Base-by-base conservation (phyloP, 2,329 filamentous ascomycete genomes). In the Cylindrodendrum hubeiense region DNA sequence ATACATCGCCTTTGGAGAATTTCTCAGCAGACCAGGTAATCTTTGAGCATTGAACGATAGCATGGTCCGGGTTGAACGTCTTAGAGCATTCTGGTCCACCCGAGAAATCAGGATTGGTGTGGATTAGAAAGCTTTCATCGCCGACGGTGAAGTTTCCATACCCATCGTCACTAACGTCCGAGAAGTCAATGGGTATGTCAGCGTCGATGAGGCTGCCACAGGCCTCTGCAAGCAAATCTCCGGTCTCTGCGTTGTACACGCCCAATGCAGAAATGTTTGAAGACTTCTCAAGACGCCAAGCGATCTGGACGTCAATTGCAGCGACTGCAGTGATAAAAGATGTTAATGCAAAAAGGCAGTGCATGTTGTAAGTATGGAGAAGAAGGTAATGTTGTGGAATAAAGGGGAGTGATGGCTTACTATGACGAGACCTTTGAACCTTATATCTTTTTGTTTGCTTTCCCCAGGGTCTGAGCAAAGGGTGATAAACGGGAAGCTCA, bases 51-150 rank as follows among this genome's bases (percentile, higher is more conserved):
- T 60, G 26, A 15, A 60, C 57, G 19, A 60, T 15, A n/a, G 57
- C 26, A 39, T 53, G 24, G 9, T 60, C 26, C 6, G 9, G 13
- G 24, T 60, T 44, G 22, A 33, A 60, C 22, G 30, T 54, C 22
- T 54, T 60, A 19, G 49, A 46, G 28, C 57, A 60, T 24, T 26
- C 28, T 3, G 56, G 56, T 12, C 56, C 56, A 17, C 56, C 56
- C 15, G 47, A 60, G 30, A 21, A 19, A 9, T 41, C 33, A 8
- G 28, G 21, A 8, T 39, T 39, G 12, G 21, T 26, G 19, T 37
- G 30, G 21, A 53, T 33, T 12, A 39, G n/a, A 24, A 30, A 55
- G 22, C 17, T 46, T 3, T 46, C 15, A 5, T 30, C 28, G 41
- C 52, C 52, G n/a, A 55, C 39, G 17, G 37, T 55, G 52, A 55